phyloP scores from a whole-genome alignment of 140 eudicot species.

The Cichorium intybus region DNA sequence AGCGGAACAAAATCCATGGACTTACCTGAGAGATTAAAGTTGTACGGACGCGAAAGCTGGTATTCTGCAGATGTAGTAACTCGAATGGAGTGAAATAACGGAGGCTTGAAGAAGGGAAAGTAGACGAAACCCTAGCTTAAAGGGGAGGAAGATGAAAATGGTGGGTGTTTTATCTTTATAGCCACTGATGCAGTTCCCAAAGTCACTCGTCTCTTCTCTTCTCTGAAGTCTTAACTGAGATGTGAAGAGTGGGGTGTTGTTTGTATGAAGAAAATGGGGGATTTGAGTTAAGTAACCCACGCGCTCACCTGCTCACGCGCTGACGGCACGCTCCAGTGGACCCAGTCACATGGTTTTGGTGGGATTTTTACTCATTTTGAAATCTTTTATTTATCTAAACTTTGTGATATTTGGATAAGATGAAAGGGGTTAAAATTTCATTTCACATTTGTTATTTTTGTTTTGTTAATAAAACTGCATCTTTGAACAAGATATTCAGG shows the following conservation, averaged over 20 bases:
- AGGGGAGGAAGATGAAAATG: slow-evolving; percentile 7
- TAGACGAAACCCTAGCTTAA: slow-evolving; percentile 28
- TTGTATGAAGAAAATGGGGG: slow-evolving; percentile 15
- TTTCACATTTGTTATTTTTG: neutral
- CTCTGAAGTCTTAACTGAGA: slow-evolving; percentile 1
- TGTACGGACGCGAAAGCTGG: slow-evolving; percentile 6
- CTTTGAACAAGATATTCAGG: too few species aligned
- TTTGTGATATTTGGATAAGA: neutral
- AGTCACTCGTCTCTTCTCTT: neutral
- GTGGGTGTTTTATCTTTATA: slow-evolving; percentile 10
- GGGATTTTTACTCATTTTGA: slow-evolving; percentile 20
- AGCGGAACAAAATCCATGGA: neutral
- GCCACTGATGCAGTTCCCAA: slow-evolving; percentile 31
- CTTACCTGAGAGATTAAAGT: slow-evolving; percentile 16
- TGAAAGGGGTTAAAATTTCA: slow-evolving; percentile 4
- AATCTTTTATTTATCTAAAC: neutral
- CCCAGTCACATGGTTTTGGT: slow-evolving; percentile 37
- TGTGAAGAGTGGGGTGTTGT: neutral
- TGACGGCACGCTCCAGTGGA: slow-evolving; percentile 23
- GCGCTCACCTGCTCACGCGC: slow-evolving; percentile 28
- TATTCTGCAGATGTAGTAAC: slow-evolving; percentile 10
- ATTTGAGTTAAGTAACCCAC: slow-evolving; percentile 3
- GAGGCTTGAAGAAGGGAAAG: neutral
- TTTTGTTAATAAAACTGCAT: too few species aligned
- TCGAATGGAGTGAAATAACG: neutral